A percentile compares a stretch with the other conserved stretches of the same genome.
phyloP scores from a whole-genome alignment of 2,329 filamentous ascomycete species.

The Chrysoporthe cubensis region DNA sequence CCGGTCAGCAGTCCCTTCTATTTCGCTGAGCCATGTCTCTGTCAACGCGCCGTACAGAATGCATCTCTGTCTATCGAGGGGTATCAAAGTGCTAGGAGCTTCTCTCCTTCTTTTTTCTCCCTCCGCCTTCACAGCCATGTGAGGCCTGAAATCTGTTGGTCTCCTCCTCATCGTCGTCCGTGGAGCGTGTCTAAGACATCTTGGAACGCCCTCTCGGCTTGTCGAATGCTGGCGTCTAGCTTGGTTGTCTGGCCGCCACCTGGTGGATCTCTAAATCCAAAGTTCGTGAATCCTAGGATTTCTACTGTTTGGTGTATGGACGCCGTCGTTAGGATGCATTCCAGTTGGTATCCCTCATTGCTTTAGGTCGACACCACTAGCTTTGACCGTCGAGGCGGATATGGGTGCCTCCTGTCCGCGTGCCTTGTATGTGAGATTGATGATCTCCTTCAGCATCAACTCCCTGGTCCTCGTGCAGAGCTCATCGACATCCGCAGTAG shows the following conservation, averaged over 20 bases:
- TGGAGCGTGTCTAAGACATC: background rate
- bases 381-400: slow-evolving; percentile 26
- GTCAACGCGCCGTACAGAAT: slow-evolving; percentile 26
- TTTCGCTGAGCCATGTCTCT: slow-evolving; percentile 8
- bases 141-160: slow-evolving; percentile 3
- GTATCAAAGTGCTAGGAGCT: slow-evolving; percentile 26
- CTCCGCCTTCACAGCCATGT: slow-evolving; percentile 2
- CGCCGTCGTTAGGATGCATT: slow-evolving; percentile 33
- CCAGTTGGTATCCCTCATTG: slow-evolving; percentile 14
- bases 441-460: slow-evolving; percentile 72
- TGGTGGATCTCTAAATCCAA: background rate
- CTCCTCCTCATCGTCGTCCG: background rate
- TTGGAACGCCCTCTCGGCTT: background rate
- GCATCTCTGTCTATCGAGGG: slow-evolving; percentile 28
- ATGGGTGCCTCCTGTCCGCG: slow-evolving; percentile 40
- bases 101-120: slow-evolving; percentile 4
- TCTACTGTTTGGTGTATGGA: background rate
- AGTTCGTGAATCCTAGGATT: background rate
- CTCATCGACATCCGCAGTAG: slow-evolving; percentile 75
- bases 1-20: slow-evolving; percentile 19
- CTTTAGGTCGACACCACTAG: slow-evolving; percentile 28
- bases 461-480: slow-evolving; percentile 71
- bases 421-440: slow-evolving; percentile 56
- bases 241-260: background rate
- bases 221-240: background rate